Evolutionary conservation across 2,329 filamentous ascomycete genomes (phyloP).

Genomic region (Claviceps pusilla): DNA sequence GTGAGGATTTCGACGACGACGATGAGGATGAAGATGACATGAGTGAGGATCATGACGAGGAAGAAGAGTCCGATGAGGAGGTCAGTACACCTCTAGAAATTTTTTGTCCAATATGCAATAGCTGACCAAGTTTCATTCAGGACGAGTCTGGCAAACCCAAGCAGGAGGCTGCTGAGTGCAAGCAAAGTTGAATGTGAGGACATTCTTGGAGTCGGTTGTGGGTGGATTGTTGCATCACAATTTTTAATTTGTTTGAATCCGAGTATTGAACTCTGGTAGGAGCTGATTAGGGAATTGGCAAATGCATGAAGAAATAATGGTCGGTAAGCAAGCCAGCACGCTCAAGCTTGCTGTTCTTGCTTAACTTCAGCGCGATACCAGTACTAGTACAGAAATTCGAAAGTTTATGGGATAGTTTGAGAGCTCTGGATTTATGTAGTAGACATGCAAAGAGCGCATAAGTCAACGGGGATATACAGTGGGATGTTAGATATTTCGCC

Average conservation of each 20-base stretch:
- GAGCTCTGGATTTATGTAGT: slow-evolving; percentile 7
- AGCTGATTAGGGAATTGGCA: not conserved
- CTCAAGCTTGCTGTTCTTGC: not conserved
- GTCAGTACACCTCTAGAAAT: slow-evolving; percentile 30
- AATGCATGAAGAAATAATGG: slow-evolving; percentile 2
- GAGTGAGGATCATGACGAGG: slow-evolving; percentile 72
- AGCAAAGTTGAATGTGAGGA: slow-evolving; percentile 56
- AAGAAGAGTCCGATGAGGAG: slow-evolving; percentile 66
- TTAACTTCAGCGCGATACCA: not conserved
- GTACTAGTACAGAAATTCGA: not conserved
- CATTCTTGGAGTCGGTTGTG: not conserved
- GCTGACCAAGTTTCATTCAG: slow-evolving; percentile 27
- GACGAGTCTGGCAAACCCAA: slow-evolving; percentile 81
- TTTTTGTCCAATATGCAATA: slow-evolving; percentile 5
- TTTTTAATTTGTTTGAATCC: slow-evolving; percentile 1
- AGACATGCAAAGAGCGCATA: slow-evolving; percentile 6
- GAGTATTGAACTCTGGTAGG: not conserved
- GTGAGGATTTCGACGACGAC: slow-evolving; percentile 28
- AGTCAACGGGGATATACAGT: no score
- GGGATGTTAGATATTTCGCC: no score
- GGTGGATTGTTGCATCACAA: not conserved
- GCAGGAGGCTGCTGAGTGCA: slow-evolving; percentile 90
- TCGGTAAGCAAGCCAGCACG: slow-evolving; percentile 1
- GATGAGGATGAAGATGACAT: slow-evolving; percentile 83
- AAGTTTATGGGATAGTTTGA: not conserved